Conservation (phyloP, 768 basidiomycete genomes). For the Xerocomus potaroensis region DNA sequence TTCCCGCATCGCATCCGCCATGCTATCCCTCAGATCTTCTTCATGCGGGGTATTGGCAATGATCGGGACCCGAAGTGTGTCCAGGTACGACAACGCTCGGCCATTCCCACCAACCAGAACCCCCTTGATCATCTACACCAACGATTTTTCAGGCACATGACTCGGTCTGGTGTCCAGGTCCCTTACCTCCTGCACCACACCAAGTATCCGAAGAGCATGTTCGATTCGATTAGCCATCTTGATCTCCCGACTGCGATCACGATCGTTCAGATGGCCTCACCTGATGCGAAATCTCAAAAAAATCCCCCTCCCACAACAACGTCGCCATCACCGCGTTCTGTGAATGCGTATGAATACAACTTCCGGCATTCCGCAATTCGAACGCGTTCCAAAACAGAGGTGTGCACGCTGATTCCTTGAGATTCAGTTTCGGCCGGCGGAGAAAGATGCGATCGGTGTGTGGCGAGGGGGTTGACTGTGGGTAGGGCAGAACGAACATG, state of each 20-base stretch:
- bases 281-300: constrained; percentile 82
- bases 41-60: constrained; percentile 91
- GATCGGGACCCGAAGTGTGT: constrained; percentile 82
- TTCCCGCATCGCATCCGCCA: constrained; percentile 79
- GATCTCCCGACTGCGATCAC: neutral
- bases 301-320: constrained; percentile 63
- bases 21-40: constrained; percentile 83
- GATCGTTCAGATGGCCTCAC: constrained; percentile 29
- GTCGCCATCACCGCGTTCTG: constrained; percentile 90
- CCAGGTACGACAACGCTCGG: constrained; percentile 72
- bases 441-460: constrained; percentile 73
- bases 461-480: constrained; percentile 53
- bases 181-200: constrained; percentile 40
- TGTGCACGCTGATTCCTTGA: constrained; percentile 86
- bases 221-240: constrained; percentile 1
- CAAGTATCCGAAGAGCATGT: neutral
- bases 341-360: constrained; percentile 89
- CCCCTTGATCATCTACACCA: constrained; percentile 83
- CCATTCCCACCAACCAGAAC: constrained; percentile 76
- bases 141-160: neutral
- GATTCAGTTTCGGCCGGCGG: constrained; percentile 60
- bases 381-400: constrained; percentile 94
- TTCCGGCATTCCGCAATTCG: constrained; percentile 69
- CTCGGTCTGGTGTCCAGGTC: neutral
- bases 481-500: constrained; percentile 84